phyloP scores from a whole-genome alignment of 495 filamentous ascomycete genomes.

The Sporormia fimetaria region DNA sequence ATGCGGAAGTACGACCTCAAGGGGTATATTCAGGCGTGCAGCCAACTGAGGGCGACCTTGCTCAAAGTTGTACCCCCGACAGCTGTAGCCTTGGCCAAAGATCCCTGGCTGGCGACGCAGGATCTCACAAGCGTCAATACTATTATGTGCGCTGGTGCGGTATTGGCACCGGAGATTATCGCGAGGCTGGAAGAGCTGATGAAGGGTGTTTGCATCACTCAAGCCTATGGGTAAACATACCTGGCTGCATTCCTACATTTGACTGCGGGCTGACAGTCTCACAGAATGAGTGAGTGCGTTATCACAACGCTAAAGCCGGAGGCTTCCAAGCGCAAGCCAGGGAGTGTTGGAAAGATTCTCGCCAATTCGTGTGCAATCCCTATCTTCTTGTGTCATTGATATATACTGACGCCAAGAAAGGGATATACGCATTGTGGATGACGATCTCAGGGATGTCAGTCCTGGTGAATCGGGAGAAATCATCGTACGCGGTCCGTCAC shows the following conservation, averaged over 20 bases:
- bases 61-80: slow-evolving; percentile 8
- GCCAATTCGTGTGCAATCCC: slow-evolving; percentile 3
- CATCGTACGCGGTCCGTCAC: slow-evolving; percentile 2
- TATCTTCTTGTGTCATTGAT: too few species aligned
- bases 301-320: slow-evolving; percentile 9
- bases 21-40: slow-evolving; percentile 2
- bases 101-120: slow-evolving; percentile 1
- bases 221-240: slow-evolving; percentile 14
- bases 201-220: slow-evolving; percentile 5
- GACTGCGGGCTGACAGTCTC: too few species aligned
- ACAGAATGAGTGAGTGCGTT: slow-evolving; percentile 9
- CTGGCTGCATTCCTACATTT: too few species aligned
- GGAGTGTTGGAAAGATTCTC: slow-evolving; percentile 3
- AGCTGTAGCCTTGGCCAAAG: slow-evolving; percentile 10
- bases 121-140: slow-evolving; percentile 2
- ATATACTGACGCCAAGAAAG: too few species aligned
- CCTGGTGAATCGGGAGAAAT: slow-evolving; percentile 13
- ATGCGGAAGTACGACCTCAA: slow-evolving; percentile 8
- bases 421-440: slow-evolving; percentile 10
- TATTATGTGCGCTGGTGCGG: slow-evolving; percentile 12
- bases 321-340: slow-evolving; percentile 1
- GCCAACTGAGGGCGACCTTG: slow-evolving; percentile 1
- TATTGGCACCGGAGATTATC: slow-evolving; percentile 5
- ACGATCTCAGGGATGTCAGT: slow-evolving; percentile 3
- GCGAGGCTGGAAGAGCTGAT: slow-evolving; percentile 1